Evolutionary conservation across 306 rosid genomes (phyloP).

Genomic region (Heteromeles arbutifolia): DNA sequence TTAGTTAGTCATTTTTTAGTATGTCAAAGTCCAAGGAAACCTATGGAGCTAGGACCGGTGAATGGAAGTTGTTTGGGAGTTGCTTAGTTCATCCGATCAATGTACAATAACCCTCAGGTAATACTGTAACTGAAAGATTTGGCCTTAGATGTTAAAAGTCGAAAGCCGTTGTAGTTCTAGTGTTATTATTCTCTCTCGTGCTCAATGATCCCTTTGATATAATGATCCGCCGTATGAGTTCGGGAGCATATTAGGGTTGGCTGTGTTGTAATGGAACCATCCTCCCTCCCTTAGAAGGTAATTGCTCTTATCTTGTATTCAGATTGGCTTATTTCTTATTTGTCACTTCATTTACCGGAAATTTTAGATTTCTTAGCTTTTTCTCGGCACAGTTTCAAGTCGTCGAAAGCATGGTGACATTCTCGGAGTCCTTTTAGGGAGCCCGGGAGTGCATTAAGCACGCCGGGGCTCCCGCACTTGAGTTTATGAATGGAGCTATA

Average conservation of each 20-base stretch:
- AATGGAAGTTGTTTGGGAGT: slow-evolving; percentile 60
- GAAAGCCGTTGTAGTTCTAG: slow-evolving; percentile 25
- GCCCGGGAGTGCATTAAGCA: not conserved
- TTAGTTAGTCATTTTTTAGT: slow-evolving; percentile 83
- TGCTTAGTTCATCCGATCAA: slow-evolving; percentile 54
- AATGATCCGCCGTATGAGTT: slow-evolving; percentile 10
- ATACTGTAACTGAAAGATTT: slow-evolving; percentile 49
- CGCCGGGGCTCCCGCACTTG: not conserved
- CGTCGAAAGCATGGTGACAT: not conserved
- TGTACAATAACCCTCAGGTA: slow-evolving; percentile 69
- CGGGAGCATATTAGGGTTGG: slow-evolving; percentile 14
- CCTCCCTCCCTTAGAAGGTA: slow-evolving; percentile 22
- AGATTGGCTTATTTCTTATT: not conserved
- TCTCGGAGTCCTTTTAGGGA: not conserved
- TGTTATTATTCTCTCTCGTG: slow-evolving; percentile 20
- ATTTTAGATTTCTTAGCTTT: not conserved
- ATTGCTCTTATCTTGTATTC: slow-evolving; percentile 1
- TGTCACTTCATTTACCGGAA: not conserved
- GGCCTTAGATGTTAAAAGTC: slow-evolving; percentile 37
- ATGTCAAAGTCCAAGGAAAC: slow-evolving; percentile 48
- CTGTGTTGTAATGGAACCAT: slow-evolving; percentile 20
- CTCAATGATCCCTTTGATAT: not conserved
- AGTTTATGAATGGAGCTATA: not conserved
- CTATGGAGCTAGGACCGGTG: slow-evolving; percentile 33
- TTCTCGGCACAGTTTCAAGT: not conserved